Evolutionary conservation across 257 asterid genomes (phyloP), one percentile per base, ranked within the genome.

Genomic region (Solanum megistacrolobum): DNA sequence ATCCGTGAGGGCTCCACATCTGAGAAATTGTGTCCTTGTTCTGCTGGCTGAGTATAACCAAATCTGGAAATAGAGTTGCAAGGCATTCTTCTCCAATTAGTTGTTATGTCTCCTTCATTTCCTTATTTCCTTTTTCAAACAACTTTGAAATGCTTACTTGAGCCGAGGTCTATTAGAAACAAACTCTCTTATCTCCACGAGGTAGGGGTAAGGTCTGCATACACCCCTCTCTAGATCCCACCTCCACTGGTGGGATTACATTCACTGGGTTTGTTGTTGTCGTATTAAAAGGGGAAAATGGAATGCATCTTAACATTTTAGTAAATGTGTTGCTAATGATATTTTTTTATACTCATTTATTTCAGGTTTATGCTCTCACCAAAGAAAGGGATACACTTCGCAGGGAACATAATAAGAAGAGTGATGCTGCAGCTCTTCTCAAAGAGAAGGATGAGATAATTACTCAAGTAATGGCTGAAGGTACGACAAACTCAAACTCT

Each of bases 391-490:
- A 96, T 88, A 94, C 98, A 82, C 92, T 96, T 76, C 98, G 99
- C 83, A 93, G 98, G 91, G 99, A 96, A 89, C 97, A 94, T 86
- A 96, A 74, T 90, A 95, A 90, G 92, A 96, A 93, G 91, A 96
- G 94, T 91, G 99, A 96, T 88, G 98, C 98, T 85, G 98, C 98
- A 88, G 98, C 96, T 88, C 98, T 96, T 93, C 90, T 96, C 92
- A 96, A 96, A 95, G 99, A 95, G 88, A 96, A 96, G 87, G 99
- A 96, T 86, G 99, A 96, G 92, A 95, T 96, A 87, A 96, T 96
- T 90, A 95, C 87, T 89, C 99, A 96, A 93, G 98, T 96, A 88
- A 96, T 95, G 98, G 99, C 97, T 69, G 99, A 95, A 96, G 99
- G 99, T 96, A 87, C 66, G 93, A 34, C 71, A 48, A 55, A 82